phyloP scores from a whole-genome alignment of 75 land plant genomes.

The Selaginella moellendorffii region DNA sequence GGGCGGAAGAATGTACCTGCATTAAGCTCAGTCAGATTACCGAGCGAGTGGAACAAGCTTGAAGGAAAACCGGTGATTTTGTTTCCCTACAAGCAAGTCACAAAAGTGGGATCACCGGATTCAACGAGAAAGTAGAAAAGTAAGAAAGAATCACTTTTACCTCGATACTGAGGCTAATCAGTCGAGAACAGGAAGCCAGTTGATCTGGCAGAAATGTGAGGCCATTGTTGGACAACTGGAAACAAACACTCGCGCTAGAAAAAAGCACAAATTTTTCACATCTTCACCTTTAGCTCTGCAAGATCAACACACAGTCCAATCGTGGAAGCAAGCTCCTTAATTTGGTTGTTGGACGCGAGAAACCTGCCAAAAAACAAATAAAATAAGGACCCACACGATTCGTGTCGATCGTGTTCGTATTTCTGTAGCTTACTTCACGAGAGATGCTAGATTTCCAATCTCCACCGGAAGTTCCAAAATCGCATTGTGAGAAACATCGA shows the following conservation, averaged over 20 bases:
- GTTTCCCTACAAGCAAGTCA: slow-evolving; percentile 40
- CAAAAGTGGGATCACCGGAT: background rate
- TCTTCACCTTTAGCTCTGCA: slow-evolving; percentile 81
- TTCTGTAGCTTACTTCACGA: slow-evolving; percentile 76
- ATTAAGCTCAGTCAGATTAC: slow-evolving; percentile 63
- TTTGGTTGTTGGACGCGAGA: slow-evolving; percentile 60
- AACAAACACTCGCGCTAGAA: too few relatives aligned
- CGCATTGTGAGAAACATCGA: slow-evolving; percentile 69
- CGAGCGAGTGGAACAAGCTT: slow-evolving; percentile 40
- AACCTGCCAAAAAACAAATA: slow-evolving; percentile 28
- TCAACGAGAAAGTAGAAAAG: background rate
- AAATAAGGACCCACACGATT: too few relatives aligned
- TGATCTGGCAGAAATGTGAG: slow-evolving; percentile 57
- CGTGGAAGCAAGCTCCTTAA: slow-evolving; percentile 43
- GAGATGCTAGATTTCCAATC: slow-evolving; percentile 50
- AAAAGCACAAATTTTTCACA: too few relatives aligned
- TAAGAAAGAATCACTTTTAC: slow-evolving; percentile 21
- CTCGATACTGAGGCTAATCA: slow-evolving; percentile 63
- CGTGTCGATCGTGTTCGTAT: too few relatives aligned
- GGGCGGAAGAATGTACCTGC: slow-evolving; percentile 35
- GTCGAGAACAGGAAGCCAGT: slow-evolving; percentile 41
- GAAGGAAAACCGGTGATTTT: slow-evolving; percentile 41
- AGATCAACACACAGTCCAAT: slow-evolving; percentile 52
- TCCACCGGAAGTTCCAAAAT: slow-evolving; percentile 55
- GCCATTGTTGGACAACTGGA: slow-evolving; percentile 56